Evolutionary conservation across 345 rosid species (phyloP).

Genomic region (Cochlearia excelsa): DNA sequence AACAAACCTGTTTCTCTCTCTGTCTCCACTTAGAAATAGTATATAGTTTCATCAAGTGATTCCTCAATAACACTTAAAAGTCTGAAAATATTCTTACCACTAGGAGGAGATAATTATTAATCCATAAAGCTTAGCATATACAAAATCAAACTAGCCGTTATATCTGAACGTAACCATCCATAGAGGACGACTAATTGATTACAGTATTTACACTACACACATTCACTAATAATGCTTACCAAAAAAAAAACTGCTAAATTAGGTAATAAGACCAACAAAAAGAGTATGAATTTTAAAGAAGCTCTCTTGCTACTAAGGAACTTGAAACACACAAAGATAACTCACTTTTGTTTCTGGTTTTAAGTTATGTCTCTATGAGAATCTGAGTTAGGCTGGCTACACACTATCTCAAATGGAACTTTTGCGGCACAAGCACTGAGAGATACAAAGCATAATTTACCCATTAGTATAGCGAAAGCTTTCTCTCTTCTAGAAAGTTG

Average conservation of each 20-base stretch:
- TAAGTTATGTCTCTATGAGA: constrained; percentile 2
- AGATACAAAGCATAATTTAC: background rate
- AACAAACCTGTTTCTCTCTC: constrained; percentile 30
- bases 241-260: constrained; percentile 17
- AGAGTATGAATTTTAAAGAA: constrained; percentile 9
- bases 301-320: constrained; percentile 14
- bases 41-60: constrained; percentile 20
- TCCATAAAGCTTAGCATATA: constrained; percentile 12
- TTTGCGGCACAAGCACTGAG: constrained; percentile 36
- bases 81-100: constrained; percentile 7
- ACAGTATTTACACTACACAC: constrained; percentile 20
- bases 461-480: background rate
- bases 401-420: constrained; percentile 21
- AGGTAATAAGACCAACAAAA: background rate
- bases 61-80: constrained; percentile 13
- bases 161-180: constrained; percentile 17
- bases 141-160: constrained; percentile 30
- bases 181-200: background rate
- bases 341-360: constrained; percentile 14
- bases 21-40: constrained; percentile 26
- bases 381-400: constrained; percentile 14
- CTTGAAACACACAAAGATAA: constrained; percentile 19
- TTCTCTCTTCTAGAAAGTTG: background rate
- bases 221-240: constrained; percentile 2
- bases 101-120: constrained; percentile 5